Percentiles rank a stretch among this genome's conserved stretches.
These are phyloP conservation scores for Exophiala alcalophila DNA, from an alignment of 2,329 filamentous ascomycete genomes.

Conservation along the genomic window DNA sequence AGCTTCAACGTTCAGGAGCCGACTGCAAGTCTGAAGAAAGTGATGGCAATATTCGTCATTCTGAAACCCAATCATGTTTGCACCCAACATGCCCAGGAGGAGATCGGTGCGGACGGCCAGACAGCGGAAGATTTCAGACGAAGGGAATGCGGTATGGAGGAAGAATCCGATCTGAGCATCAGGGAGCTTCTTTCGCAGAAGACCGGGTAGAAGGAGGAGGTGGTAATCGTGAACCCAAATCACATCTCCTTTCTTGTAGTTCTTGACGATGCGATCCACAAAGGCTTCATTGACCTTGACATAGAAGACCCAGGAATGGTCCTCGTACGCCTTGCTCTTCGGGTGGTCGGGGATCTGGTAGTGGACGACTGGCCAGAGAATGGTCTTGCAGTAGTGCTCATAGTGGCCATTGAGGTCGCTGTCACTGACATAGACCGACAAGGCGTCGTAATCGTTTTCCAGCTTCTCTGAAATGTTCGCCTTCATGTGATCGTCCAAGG, in stretches of 20 bases:
- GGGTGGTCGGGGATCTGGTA: conserved; percentile 98
- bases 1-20: conserved; percentile 84
- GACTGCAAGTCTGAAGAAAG: conserved; percentile 93
- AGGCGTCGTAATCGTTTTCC: conserved; percentile 74
- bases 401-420: conserved; percentile 95
- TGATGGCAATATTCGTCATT: conserved; percentile 90
- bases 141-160: conserved; percentile 90
- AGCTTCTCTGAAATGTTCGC: conserved; percentile 79
- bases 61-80: conserved; percentile 90
- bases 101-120: conserved; percentile 82
- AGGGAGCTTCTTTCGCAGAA: conserved; percentile 81
- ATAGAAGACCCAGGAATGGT: conserved; percentile 95
- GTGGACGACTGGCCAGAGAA: conserved; percentile 96
- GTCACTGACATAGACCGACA: conserved; percentile 70
- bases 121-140: conserved; percentile 92
- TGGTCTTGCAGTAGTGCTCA: conserved; percentile 94
- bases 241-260: conserved; percentile 89
- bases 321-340: conserved; percentile 96
- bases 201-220: conserved; percentile 78
- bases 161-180: conserved; percentile 97
- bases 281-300: conserved; percentile 90
- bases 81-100: conserved; percentile 86
- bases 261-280: conserved; percentile 81
- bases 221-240: conserved; percentile 98
- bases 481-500: conserved; percentile 70